phyloP scores from a whole-genome alignment of 805 yeast species.

The Ogataea populi-albae region DNA sequence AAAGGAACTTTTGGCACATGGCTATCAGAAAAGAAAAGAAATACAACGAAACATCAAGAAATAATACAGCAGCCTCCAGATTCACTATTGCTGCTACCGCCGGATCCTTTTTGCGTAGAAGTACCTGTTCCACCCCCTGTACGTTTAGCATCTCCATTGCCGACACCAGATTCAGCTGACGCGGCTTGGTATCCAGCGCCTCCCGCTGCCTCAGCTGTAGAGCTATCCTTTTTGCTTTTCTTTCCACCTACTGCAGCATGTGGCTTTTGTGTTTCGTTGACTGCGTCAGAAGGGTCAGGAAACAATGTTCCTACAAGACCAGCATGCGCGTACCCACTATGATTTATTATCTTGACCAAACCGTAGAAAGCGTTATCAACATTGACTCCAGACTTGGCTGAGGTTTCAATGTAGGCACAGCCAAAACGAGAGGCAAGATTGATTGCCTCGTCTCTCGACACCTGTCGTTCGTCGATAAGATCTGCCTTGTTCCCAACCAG shows the following conservation, averaged over 20 bases:
- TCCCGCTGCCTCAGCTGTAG: slow-evolving; percentile 2
- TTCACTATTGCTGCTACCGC: slow-evolving; percentile 12
- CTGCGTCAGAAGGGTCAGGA: slow-evolving; percentile 28
- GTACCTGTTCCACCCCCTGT: slow-evolving; percentile 4
- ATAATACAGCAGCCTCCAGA: slow-evolving; percentile 36
- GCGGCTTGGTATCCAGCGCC: slow-evolving; percentile 5
- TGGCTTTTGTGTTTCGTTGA: slow-evolving; percentile 12
- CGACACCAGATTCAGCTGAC: slow-evolving; percentile 11
- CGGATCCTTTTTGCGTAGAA: slow-evolving; percentile 12
- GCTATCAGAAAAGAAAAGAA: too few relatives aligned
- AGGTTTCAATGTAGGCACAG: slow-evolving; percentile 82
- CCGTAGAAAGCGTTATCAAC: slow-evolving; percentile 46
- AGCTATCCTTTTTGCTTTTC: slow-evolving; percentile 14
- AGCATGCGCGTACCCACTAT: slow-evolving; percentile 22
- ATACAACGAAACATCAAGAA: too few relatives aligned
- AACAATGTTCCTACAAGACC: slow-evolving; percentile 28
- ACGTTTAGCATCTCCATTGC: slow-evolving; percentile 6
- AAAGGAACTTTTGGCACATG: too few relatives aligned
- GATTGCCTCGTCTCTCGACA: slow-evolving; percentile 55
- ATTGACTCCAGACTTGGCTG: slow-evolving; percentile 87
- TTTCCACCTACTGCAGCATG: slow-evolving; percentile 5
- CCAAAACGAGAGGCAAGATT: slow-evolving; percentile 62
- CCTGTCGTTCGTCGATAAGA: slow-evolving; percentile 60
- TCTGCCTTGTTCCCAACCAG: slow-evolving; percentile 78
- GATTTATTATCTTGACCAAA: slow-evolving; percentile 34